Conservation (phyloP, 2,329 filamentous ascomycete species). For the Aspergillus caelatus region DNA sequence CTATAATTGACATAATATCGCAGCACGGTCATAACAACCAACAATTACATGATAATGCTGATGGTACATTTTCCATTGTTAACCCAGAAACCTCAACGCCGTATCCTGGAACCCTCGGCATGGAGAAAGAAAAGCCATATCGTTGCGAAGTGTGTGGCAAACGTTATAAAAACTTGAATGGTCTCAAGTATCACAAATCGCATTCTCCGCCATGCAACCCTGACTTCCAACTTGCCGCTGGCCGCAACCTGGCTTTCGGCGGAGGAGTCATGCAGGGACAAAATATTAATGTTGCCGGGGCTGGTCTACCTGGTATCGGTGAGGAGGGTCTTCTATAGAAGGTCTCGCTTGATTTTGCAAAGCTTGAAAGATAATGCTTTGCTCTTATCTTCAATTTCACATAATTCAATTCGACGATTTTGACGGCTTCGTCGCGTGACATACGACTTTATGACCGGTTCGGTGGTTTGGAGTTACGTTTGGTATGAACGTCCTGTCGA, state of each 20-base stretch:
- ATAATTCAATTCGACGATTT: slow-evolving; percentile 33
- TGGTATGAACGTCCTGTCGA: slow-evolving; percentile 24
- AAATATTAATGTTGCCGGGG: slow-evolving; percentile 52
- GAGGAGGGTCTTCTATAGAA: slow-evolving; percentile 44
- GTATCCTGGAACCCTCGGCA: slow-evolving; percentile 94
- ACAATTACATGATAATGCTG: slow-evolving; percentile 92
- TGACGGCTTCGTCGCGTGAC: slow-evolving; percentile 29
- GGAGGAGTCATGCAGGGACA: slow-evolving; percentile 51
- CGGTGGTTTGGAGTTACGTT: slow-evolving; percentile 33
- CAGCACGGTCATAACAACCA: slow-evolving; percentile 94
- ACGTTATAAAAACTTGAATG: slow-evolving; percentile 98
- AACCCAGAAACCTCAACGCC: slow-evolving; percentile 93
- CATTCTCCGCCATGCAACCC: slow-evolving; percentile 90
- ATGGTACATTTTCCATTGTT: slow-evolving; percentile 97
- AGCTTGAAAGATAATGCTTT: slow-evolving; percentile 4
- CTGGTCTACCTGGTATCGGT: slow-evolving; percentile 51
- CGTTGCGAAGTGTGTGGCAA: slow-evolving; percentile 97
- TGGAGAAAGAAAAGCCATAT: slow-evolving; percentile 99
- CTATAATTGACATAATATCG: slow-evolving; percentile 18
- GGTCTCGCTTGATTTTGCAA: neutral
- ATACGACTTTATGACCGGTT: slow-evolving; percentile 35
- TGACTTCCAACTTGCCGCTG: slow-evolving; percentile 65
- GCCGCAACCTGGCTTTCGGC: slow-evolving; percentile 41
- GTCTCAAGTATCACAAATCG: slow-evolving; percentile 89
- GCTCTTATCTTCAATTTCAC: slow-evolving; percentile 23